Conservation (phyloP, 73 alveolate genomes). For the Blepharisma stoltei region DNA sequence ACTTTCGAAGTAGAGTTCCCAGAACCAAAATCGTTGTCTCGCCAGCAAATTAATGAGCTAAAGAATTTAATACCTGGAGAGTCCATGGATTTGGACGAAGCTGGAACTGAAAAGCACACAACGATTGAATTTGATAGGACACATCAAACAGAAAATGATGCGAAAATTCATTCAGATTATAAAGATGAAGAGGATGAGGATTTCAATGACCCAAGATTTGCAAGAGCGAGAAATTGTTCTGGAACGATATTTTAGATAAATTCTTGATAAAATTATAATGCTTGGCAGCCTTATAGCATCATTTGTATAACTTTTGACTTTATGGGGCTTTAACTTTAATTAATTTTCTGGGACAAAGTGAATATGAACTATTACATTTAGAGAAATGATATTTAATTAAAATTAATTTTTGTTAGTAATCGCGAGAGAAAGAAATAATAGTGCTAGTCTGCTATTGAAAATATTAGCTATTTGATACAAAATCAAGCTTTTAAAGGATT, state of each 20-base stretch:
- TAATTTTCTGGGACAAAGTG: no score
- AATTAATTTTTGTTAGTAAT: no score
- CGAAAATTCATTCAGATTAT: neutral
- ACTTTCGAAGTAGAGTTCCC: conserved; percentile 82
- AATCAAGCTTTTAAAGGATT: no score
- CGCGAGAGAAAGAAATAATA: no score
- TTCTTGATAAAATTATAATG: no score
- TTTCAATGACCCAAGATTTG: neutral
- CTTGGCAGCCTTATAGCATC: no score
- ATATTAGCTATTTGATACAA: no score
- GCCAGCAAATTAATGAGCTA: neutral
- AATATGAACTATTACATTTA: no score
- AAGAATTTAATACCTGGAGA: neutral
- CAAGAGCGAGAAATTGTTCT: neutral
- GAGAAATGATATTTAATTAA: no score
- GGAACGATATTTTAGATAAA: neutral
- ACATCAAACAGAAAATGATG: conserved; percentile 2
- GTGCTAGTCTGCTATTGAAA: no score
- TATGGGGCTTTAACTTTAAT: no score
- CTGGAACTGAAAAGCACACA: neutral
- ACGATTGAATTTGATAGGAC: neutral
- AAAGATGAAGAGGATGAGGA: conserved; percentile 5
- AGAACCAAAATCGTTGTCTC: conserved; percentile 17
- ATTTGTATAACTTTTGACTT: no score
- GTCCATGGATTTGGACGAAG: neutral